Evolutionary conservation across 306 rosid species (phyloP).

Genomic region (Prunus campanulata): DNA sequence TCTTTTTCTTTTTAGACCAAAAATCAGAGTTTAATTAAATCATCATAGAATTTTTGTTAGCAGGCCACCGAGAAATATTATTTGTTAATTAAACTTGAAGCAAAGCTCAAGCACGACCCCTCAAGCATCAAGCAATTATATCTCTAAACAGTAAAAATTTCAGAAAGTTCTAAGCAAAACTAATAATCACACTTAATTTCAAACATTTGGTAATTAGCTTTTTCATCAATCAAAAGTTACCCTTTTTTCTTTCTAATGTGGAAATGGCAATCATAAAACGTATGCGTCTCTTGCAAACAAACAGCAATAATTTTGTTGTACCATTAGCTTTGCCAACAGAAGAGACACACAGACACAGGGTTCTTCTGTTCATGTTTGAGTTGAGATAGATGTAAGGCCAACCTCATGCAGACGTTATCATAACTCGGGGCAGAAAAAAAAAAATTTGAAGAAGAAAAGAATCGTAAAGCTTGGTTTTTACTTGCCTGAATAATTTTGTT

Average conservation of each 20-base stretch:
- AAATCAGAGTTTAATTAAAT: not conserved
- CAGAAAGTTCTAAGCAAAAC: not conserved
- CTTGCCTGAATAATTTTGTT: not conserved
- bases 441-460: not conserved
- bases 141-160: not conserved
- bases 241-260: not conserved
- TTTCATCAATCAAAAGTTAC: slow-evolving; percentile 15
- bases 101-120: not conserved
- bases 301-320: slow-evolving; percentile 9
- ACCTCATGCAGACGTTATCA: slow-evolving; percentile 22
- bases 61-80: slow-evolving; percentile 6
- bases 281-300: slow-evolving; percentile 16
- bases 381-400: not conserved
- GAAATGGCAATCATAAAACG: slow-evolving; percentile 11
- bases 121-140: not conserved
- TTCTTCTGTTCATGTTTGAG: slow-evolving; percentile 7
- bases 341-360: slow-evolving; percentile 20
- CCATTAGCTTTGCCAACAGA: slow-evolving; percentile 1
- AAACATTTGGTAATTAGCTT: not conserved
- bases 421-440: not conserved
- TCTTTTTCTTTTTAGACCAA: slow-evolving; percentile 12
- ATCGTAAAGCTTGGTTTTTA: not conserved
- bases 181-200: not conserved
- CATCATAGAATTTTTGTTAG: not conserved
- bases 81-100: not conserved